Conservation (phyloP, 805 yeast species). For the Candida lessepsii region DNA sequence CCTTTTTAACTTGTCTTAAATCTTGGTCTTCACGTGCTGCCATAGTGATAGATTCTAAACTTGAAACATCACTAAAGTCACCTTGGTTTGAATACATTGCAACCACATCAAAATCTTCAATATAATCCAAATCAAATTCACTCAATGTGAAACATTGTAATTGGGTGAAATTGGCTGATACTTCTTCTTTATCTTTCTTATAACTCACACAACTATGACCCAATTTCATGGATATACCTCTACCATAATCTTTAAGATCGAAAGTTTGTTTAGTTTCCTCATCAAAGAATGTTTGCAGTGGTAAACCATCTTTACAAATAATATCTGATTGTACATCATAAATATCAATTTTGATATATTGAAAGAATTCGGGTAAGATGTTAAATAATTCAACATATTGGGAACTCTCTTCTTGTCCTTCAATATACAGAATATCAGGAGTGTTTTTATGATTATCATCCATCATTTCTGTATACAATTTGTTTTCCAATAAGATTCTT, state of each 20-base stretch:
- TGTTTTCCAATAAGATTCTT: slow-evolving; percentile 23
- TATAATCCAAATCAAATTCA: slow-evolving; percentile 36
- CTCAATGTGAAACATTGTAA: slow-evolving; percentile 37
- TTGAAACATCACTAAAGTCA: slow-evolving; percentile 33
- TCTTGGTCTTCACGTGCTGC: slow-evolving; percentile 18
- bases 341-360: slow-evolving; percentile 26
- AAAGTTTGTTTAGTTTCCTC: slow-evolving; percentile 23
- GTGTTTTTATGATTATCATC: not conserved
- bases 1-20: slow-evolving; percentile 31
- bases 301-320: slow-evolving; percentile 41
- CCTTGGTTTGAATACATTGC: slow-evolving; percentile 18
- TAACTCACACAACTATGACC: slow-evolving; percentile 22
- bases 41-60: slow-evolving; percentile 26
- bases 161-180: slow-evolving; percentile 20
- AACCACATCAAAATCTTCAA: slow-evolving; percentile 31
- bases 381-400: slow-evolving; percentile 29
- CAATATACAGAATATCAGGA: slow-evolving; percentile 6
- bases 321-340: slow-evolving; percentile 31
- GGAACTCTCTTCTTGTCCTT: slow-evolving; percentile 3
- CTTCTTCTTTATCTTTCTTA: slow-evolving; percentile 21
- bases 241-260: slow-evolving; percentile 34
- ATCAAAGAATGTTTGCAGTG: slow-evolving; percentile 28
- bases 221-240: slow-evolving; percentile 36
- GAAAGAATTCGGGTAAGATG: slow-evolving; percentile 28
- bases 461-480: slow-evolving; percentile 20